These are phyloP conservation scores for Botrytis fragariae DNA, from an alignment of 2,329 filamentous ascomycete species.

Conservation along the genomic window DNA sequence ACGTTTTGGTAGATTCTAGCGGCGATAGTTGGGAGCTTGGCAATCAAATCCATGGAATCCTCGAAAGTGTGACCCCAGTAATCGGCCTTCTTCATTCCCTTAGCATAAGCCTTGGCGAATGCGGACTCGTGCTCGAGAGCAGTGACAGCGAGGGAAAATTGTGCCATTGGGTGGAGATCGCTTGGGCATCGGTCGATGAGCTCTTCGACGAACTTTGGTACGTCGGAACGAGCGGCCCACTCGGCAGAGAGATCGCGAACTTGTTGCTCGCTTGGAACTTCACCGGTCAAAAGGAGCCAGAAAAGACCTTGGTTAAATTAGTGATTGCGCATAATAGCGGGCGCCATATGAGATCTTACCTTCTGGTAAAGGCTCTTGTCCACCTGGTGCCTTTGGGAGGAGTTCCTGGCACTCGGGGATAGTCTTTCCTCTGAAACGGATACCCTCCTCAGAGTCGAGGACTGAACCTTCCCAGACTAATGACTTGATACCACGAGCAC, in stretches of 20 bases:
- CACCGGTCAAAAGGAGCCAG: constrained; percentile 98
- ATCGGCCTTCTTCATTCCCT: constrained; percentile 98
- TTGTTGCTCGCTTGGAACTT: constrained; percentile 97
- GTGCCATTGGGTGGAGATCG: constrained; percentile 99
- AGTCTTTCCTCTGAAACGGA: constrained; percentile 98
- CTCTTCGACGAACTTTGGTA: constrained; percentile 98
- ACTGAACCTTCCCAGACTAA: constrained; percentile 99
- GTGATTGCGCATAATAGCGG: not conserved
- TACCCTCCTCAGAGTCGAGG: constrained; percentile 97
- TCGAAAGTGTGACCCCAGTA: constrained; percentile 99
- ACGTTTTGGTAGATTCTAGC: constrained; percentile 99
- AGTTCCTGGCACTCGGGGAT: constrained; percentile 98
- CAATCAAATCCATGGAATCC: constrained; percentile 99
- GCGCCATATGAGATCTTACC: constrained; percentile 47
- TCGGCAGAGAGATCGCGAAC: constrained; percentile 97
- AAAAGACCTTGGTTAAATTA: constrained; percentile 68
- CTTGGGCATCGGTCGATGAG: constrained; percentile 99
- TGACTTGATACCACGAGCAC: constrained; percentile 97
- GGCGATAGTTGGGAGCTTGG: constrained; percentile 97
- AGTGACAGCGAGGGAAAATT: constrained; percentile 96
- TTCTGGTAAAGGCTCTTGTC: constrained; percentile 95
- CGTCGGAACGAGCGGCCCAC: constrained; percentile 95
- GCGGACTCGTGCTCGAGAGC: constrained; percentile 97
- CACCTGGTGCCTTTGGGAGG: constrained; percentile 94
- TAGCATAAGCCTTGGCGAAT: constrained; percentile 98